phyloP scores from a whole-genome alignment of 768 basidiomycete genomes.

The Xerocomus potaroensis region DNA sequence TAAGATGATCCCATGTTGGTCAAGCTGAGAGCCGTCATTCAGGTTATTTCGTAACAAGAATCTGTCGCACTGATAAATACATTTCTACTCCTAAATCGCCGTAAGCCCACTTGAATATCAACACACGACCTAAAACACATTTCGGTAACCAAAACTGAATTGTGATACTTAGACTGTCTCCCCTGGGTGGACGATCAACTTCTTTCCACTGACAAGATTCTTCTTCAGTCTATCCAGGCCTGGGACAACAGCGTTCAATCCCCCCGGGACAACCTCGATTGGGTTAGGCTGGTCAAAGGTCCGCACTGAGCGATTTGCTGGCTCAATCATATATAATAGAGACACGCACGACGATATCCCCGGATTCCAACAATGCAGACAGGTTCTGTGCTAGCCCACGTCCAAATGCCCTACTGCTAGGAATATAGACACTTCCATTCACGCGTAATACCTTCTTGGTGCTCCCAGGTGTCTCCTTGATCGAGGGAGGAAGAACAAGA shows the following conservation, averaged over 20 bases:
- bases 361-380: constrained; percentile 8
- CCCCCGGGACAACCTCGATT: constrained; percentile 32
- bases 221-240: constrained; percentile 33
- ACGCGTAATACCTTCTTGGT: constrained; percentile 13
- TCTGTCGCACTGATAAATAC: too few relatives aligned
- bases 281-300: constrained; percentile 13
- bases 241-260: constrained; percentile 32
- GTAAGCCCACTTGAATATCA: too few relatives aligned
- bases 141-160: too few relatives aligned
- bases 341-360: constrained; percentile 15
- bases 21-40: too few relatives aligned
- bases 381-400: constrained; percentile 9
- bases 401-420: constrained; percentile 12
- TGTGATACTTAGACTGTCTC: constrained; percentile 21
- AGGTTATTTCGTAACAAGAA: too few relatives aligned
- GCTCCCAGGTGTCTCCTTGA: constrained; percentile 14
- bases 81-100: too few relatives aligned
- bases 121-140: too few relatives aligned
- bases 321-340: background rate
- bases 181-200: too few relatives aligned
- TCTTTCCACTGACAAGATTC: constrained; percentile 36
- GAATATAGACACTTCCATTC: constrained; percentile 9
- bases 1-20: too few relatives aligned
- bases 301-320: background rate
- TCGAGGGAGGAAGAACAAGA: background rate